phyloP scores from a whole-genome alignment of 179 eudicot species.

The Nepenthes alata region DNA sequence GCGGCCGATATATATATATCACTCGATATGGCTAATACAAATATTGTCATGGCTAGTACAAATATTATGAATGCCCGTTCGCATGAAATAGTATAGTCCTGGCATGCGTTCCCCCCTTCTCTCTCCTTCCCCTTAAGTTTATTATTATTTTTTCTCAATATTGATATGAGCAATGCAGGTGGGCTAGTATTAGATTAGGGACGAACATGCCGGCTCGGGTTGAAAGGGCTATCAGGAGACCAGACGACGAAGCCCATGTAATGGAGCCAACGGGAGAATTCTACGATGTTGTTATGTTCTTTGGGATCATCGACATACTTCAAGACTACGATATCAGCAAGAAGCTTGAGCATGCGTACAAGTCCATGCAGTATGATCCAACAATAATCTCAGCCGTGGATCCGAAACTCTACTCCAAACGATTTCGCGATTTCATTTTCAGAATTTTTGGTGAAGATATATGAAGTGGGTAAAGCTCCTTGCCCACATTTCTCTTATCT shows the following conservation, averaged over 20 bases:
- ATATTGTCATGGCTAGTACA: too few relatives aligned
- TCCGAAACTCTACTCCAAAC: slow-evolving; percentile 71
- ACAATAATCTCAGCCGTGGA: slow-evolving; percentile 88
- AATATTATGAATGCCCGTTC: too few relatives aligned
- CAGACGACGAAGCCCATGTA: slow-evolving; percentile 22
- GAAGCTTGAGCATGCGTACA: slow-evolving; percentile 93
- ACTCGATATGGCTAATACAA: too few relatives aligned
- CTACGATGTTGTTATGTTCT: slow-evolving; percentile 79
- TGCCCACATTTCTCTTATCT: too few relatives aligned
- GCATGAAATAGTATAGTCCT: too few relatives aligned
- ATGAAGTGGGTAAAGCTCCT: slow-evolving; percentile 9
- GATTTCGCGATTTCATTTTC: slow-evolving; percentile 80
- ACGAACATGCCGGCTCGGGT: slow-evolving; percentile 38
- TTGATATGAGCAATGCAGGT: slow-evolving; percentile 15
- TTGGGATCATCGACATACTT: slow-evolving; percentile 90
- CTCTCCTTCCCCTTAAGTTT: not conserved
- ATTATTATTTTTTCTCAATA: too few relatives aligned
- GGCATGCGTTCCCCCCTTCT: too few relatives aligned
- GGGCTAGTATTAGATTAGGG: slow-evolving; percentile 39
- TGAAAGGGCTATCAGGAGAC: slow-evolving; percentile 26
- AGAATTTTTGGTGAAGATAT: slow-evolving; percentile 56
- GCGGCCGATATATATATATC: too few relatives aligned
- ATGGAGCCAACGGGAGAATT: slow-evolving; percentile 67
- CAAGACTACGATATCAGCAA: slow-evolving; percentile 93
- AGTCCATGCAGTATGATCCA: slow-evolving; percentile 84